phyloP scores from a whole-genome alignment of 2,329 filamentous ascomycete species.

The Fusarium devonianum region DNA sequence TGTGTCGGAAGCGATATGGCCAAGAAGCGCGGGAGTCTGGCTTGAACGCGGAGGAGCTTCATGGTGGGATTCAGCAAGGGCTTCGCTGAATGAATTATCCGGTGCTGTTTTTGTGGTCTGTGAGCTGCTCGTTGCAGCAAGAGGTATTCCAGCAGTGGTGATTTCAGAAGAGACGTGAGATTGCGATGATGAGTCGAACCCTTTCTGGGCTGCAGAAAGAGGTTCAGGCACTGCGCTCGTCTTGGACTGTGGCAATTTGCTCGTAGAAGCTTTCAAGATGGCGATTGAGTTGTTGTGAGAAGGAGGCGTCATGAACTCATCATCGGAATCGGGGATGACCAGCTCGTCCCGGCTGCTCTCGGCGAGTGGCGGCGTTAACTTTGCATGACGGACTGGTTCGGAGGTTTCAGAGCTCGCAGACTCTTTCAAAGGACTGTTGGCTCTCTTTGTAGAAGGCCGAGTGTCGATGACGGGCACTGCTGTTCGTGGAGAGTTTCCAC shows the following conservation, averaged over 20 bases:
- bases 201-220: slow-evolving; percentile 1
- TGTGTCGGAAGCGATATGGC: slow-evolving; percentile 43
- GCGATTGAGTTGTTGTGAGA: slow-evolving; percentile 35
- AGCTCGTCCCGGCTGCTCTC: slow-evolving; percentile 40
- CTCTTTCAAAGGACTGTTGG: slow-evolving; percentile 12
- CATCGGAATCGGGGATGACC: slow-evolving; percentile 64
- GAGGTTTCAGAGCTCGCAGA: slow-evolving; percentile 11
- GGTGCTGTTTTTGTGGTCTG: slow-evolving; percentile 11
- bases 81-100: slow-evolving; percentile 10
- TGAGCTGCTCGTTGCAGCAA: slow-evolving; percentile 7
- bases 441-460: slow-evolving; percentile 10
- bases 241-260: background rate
- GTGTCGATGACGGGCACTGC: slow-evolving; percentile 4
- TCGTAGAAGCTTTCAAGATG: slow-evolving; percentile 8
- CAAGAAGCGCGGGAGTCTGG: slow-evolving; percentile 35
- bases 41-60: slow-evolving; percentile 3
- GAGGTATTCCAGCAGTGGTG: slow-evolving; percentile 1
- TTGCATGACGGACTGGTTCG: background rate
- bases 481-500: slow-evolving; percentile 15
- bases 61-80: background rate
- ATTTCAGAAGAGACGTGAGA: slow-evolving; percentile 20
- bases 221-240: background rate
- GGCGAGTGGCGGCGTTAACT: background rate
- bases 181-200: slow-evolving; percentile 18
- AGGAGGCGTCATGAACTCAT: slow-evolving; percentile 56